phyloP scores from a whole-genome alignment of 352 stramenopile species.

The Phytophthora uliginosa region DNA sequence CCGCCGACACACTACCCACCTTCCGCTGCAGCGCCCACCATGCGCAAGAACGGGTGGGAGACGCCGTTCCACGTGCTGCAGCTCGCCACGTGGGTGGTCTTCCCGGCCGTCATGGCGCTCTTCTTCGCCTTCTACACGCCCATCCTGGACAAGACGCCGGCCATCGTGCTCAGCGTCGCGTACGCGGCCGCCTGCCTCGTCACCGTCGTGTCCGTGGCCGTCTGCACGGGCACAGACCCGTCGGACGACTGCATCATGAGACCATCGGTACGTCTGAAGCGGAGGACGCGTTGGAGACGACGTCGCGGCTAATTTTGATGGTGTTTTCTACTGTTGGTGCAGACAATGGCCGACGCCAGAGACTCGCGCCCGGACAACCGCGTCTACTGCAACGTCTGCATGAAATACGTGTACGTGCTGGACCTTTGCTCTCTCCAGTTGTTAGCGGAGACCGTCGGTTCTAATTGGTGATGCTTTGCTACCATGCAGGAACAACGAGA shows the following conservation, averaged over 20 bases:
- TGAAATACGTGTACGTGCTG: constrained; percentile 85
- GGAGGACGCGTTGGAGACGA: background rate
- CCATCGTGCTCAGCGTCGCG: constrained; percentile 63
- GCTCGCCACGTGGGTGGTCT: constrained; percentile 86
- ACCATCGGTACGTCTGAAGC: constrained; percentile 52
- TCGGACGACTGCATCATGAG: constrained; percentile 79
- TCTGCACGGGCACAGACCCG: constrained; percentile 82
- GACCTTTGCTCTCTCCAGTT: no score
- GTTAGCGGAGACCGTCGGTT: background rate
- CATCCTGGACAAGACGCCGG: constrained; percentile 56
- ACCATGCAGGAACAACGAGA: constrained; percentile 77
- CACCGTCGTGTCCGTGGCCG: constrained; percentile 59
- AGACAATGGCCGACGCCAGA: constrained; percentile 43
- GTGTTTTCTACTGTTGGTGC: constrained; percentile 3
- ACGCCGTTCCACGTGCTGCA: constrained; percentile 87
- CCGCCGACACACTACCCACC: background rate
- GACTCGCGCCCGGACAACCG: constrained; percentile 53
- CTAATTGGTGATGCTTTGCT: background rate
- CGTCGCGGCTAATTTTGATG: background rate
- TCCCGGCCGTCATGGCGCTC: constrained; percentile 80
- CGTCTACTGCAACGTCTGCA: constrained; percentile 91
- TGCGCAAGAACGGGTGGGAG: constrained; percentile 86
- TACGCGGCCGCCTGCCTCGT: constrained; percentile 66
- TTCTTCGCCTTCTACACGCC: constrained; percentile 90
- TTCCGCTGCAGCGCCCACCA: constrained; percentile 11